phyloP scores from a whole-genome alignment of 257 asterid genomes.

The Hygrophila difformis region DNA sequence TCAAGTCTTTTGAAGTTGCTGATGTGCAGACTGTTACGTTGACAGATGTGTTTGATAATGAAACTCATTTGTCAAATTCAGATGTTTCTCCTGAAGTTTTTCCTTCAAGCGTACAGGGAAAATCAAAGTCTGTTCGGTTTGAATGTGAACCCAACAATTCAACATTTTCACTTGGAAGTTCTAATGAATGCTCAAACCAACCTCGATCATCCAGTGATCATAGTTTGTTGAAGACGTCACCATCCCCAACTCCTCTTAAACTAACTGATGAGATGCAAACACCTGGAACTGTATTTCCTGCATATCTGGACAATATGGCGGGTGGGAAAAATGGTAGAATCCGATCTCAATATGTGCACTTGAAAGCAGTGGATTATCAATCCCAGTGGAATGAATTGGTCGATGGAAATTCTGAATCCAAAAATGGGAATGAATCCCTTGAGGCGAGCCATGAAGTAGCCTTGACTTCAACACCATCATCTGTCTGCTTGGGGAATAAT shows the following conservation, averaged over 20 bases:
- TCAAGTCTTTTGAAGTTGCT: slow-evolving; percentile 23
- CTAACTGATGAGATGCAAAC: slow-evolving; percentile 83
- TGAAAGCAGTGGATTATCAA: slow-evolving; percentile 36
- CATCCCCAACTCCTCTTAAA: slow-evolving; percentile 72
- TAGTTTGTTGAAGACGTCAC: slow-evolving; percentile 34
- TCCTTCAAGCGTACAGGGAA: slow-evolving; percentile 30
- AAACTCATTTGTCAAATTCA: slow-evolving; percentile 23
- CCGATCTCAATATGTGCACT: slow-evolving; percentile 61
- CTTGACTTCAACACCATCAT: slow-evolving; percentile 15
- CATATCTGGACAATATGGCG: slow-evolving; percentile 32
- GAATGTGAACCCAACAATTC: slow-evolving; percentile 34
- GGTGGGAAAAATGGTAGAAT: slow-evolving; percentile 39
- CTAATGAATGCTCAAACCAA: slow-evolving; percentile 24
- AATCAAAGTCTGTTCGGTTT: slow-evolving; percentile 60
- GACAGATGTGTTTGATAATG: slow-evolving; percentile 15
- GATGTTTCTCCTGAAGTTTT: slow-evolving; percentile 25
- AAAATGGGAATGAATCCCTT: slow-evolving; percentile 20
- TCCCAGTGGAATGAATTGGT: slow-evolving; percentile 33
- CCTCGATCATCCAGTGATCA: slow-evolving; percentile 28
- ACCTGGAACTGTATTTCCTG: slow-evolving; percentile 82
- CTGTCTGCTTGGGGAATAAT: slow-evolving; percentile 14
- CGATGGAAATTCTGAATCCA: slow-evolving; percentile 28
- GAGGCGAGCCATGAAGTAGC: slow-evolving; percentile 20
- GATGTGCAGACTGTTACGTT: slow-evolving; percentile 25
- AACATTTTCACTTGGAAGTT: slow-evolving; percentile 32